Conservation (phyloP, 257 asterid species). For the Fraxinus americana region DNA sequence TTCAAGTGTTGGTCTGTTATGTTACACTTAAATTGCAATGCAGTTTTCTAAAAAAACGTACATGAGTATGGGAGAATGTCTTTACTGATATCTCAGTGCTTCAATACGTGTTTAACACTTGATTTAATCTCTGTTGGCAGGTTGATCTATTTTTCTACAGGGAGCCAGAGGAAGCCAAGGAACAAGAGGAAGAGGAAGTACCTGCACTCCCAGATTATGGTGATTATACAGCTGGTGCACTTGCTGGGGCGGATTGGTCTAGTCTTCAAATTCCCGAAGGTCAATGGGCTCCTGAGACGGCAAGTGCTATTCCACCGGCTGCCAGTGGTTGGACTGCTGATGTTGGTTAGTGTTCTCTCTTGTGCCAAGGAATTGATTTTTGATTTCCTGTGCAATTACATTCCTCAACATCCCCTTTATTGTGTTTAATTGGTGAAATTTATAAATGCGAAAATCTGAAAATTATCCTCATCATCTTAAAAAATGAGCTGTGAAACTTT, state of each 20-base stretch:
- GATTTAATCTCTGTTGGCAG: conserved; percentile 11
- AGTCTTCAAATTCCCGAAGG: conserved; percentile 25
- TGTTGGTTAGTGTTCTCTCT: conserved; percentile 23
- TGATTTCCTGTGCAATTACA: not conserved
- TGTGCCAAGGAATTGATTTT: not conserved
- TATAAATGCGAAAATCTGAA: too few relatives aligned
- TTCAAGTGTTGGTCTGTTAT: not conserved
- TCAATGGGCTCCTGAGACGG: conserved; percentile 23
- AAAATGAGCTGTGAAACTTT: too few relatives aligned
- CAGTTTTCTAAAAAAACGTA: not conserved
- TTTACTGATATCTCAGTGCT: not conserved
- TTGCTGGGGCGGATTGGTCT: conserved; percentile 26
- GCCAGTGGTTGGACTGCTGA: conserved; percentile 27
- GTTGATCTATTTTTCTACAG: conserved; percentile 32
- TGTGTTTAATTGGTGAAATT: not conserved
- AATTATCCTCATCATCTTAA: too few relatives aligned
- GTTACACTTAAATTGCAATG: not conserved
- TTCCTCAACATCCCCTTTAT: not conserved
- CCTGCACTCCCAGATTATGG: conserved; percentile 23
- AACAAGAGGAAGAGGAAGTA: conserved; percentile 26
- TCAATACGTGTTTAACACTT: not conserved
- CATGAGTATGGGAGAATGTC: not conserved
- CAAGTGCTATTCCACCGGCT: conserved; percentile 4
- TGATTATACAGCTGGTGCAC: conserved; percentile 19
- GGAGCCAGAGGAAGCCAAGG: conserved; percentile 36